Base-by-base conservation (phyloP, 2,329 filamentous ascomycete species). In the Colletotrichum zoysiae region DNA sequence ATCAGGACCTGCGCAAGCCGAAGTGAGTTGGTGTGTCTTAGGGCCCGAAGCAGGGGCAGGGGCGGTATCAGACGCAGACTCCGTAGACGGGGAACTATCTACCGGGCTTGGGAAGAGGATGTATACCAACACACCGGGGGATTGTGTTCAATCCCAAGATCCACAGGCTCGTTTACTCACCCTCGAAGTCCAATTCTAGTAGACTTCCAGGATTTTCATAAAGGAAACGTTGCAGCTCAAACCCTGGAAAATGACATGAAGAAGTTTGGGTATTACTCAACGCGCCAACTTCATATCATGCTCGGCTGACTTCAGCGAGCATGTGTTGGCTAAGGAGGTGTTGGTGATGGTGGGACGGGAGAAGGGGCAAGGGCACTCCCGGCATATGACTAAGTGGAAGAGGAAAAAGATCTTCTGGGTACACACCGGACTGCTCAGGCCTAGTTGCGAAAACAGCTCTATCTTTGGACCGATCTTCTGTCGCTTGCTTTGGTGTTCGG, bases 101-200 rank as follows among this genome's bases (percentile, higher is more conserved):
- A 16, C 30, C 35, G 35, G 35, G 9, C 7, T 38, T 38, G 35
- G 35, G 35, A 38, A 38, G 6, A 38, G 35, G 35, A 4, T 38
- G 35, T 11, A 38, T 11, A 11, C 35, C 20, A 63, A 67, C 6
- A 33, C 46, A n/a, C 63, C 64, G 16, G 71, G 71, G 68, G 20
- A 33, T 85, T 4, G 78, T 81, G 50, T 78, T 80, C 5, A 81
- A 67, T 5, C 35, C 11, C 11, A 38, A 38, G 8, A 5, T 38
- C 35, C 8, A 9, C 35, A 38, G 30, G 30, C 30, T 30, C 30
- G 30, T 38, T 3, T 42, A n/a, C n/a, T 26, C 35, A 3, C 12
- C 20, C n/a, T 30, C 2, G 16, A 26, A 26, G 6, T 2, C 12
- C 20, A 35, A 57, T 38, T 9, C 16, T 9, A 14, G 16, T 9